These are phyloP conservation scores for Phytophthora constricta DNA, from an alignment of 352 stramenopile species.

Conservation along the genomic window DNA sequence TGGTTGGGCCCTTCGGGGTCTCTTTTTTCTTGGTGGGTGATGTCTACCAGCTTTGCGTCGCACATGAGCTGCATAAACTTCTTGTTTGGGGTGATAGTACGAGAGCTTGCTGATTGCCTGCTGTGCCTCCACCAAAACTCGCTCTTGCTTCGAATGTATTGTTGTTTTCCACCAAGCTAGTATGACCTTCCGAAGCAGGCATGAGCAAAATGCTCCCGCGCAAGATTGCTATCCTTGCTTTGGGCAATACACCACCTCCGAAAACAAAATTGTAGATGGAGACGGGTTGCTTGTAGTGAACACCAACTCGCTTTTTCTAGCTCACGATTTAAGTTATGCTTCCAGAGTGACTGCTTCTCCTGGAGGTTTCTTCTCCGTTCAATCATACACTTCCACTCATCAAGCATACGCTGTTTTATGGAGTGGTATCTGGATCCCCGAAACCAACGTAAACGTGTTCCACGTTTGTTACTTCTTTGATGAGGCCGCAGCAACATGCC, in stretches of 20 bases:
- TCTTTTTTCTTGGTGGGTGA: conserved; percentile 13
- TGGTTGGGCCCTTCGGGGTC: not conserved
- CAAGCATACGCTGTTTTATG: conserved; percentile 8
- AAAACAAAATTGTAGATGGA: conserved; percentile 25
- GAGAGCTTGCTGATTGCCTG: conserved; percentile 43
- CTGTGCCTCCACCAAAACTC: conserved; percentile 47
- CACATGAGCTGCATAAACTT: conserved; percentile 16
- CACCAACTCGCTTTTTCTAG: conserved; percentile 15
- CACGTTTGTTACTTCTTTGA: conserved; percentile 32
- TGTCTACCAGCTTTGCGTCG: not conserved
- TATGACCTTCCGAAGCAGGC: conserved; percentile 30
- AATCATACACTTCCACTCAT: conserved; percentile 27
- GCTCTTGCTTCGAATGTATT: conserved; percentile 60
- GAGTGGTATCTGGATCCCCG: not conserved
- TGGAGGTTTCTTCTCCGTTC: conserved; percentile 13
- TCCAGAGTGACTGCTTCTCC: conserved; percentile 26
- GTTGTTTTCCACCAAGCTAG: conserved; percentile 51
- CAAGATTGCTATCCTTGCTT: conserved; percentile 9
- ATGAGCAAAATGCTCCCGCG: conserved; percentile 16
- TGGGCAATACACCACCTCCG: conserved; percentile 19
- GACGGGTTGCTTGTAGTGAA: conserved; percentile 5
- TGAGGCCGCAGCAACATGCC: not conserved
- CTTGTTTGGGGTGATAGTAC: conserved; percentile 45
- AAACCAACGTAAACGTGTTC: conserved; percentile 45
- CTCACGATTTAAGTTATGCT: conserved; percentile 29